These are phyloP conservation scores for Henningerozyma blattae DNA, from an alignment of 805 yeast genomes.

Conservation along the genomic window DNA sequence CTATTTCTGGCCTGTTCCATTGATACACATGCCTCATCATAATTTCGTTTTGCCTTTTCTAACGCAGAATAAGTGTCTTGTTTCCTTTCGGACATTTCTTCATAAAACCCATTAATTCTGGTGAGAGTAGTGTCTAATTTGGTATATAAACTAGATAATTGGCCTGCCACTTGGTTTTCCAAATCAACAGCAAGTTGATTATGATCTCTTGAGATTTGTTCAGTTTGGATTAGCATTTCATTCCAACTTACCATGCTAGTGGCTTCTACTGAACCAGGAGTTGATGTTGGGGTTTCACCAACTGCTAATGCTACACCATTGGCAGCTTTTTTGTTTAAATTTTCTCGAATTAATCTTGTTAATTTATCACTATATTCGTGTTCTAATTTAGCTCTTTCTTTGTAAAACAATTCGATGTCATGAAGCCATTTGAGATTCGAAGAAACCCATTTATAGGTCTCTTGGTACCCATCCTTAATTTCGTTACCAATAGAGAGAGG, in stretches of 20 bases:
- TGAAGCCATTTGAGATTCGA: conserved; percentile 63
- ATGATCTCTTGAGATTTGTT: conserved; percentile 60
- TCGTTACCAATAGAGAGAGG: conserved; percentile 49
- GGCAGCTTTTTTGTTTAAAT: conserved; percentile 66
- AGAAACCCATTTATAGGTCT: conserved; percentile 67
- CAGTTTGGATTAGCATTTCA: conserved; percentile 75
- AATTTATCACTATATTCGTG: conserved; percentile 68
- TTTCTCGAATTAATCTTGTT: conserved; percentile 50
- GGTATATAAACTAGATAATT: conserved; percentile 39
- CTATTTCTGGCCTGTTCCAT: conserved; percentile 76
- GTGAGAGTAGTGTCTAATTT: conserved; percentile 43
- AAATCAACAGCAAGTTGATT: conserved; percentile 47
- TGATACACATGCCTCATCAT: conserved; percentile 66
- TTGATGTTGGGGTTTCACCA: conserved; percentile 80
- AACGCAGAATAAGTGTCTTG: conserved; percentile 23
- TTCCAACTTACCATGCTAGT: conserved; percentile 87
- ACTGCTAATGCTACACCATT: conserved; percentile 60
- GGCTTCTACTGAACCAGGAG: conserved; percentile 90
- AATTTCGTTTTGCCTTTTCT: conserved; percentile 44
- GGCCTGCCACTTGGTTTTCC: conserved; percentile 46
- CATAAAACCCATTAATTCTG: conserved; percentile 47
- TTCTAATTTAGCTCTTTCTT: conserved; percentile 73
- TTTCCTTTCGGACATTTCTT: conserved; percentile 36
- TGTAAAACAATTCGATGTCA: conserved; percentile 75
- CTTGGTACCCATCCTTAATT: conserved; percentile 67